Percentiles rank a stretch among this genome's conserved stretches.
These are phyloP conservation scores for Ambrosiella beaveri DNA, from an alignment of 2,329 filamentous ascomycete species.

Conservation along the genomic window DNA sequence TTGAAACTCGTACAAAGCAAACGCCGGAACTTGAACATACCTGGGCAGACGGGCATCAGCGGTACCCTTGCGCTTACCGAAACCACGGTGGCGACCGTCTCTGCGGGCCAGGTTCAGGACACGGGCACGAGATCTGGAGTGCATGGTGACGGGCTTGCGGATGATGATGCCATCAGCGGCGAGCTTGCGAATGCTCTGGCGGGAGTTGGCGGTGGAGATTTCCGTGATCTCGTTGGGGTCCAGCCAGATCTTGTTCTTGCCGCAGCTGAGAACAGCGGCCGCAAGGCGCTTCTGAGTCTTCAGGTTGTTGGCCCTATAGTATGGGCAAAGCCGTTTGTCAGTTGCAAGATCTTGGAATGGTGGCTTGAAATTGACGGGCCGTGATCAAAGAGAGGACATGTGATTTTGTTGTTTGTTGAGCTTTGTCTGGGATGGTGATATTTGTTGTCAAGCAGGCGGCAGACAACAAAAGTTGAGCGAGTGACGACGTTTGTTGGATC, in stretches of 20 bases:
- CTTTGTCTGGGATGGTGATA: no score
- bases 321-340: constrained; percentile 13
- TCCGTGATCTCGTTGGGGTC: constrained; percentile 98
- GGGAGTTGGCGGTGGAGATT: constrained; percentile 99
- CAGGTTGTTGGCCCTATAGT: constrained; percentile 74
- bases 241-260: constrained; percentile 99
- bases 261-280: constrained; percentile 94
- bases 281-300: constrained; percentile 99
- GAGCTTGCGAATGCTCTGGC: constrained; percentile 99
- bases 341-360: not conserved
- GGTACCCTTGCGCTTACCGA: constrained; percentile 99
- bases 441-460: no score
- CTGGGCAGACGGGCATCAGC: constrained; percentile 97
- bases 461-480: no score
- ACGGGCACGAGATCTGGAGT: constrained; percentile 92
- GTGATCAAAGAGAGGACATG: no score
- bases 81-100: constrained; percentile 94
- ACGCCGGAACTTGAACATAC: constrained; percentile 37
- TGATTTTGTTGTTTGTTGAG: no score
- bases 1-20: not conserved
- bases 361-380: not conserved
- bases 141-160: constrained; percentile 99
- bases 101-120: constrained; percentile 87
- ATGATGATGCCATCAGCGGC: constrained; percentile 99
- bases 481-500: no score